Base-by-base conservation (phyloP, 257 asterid species). In the Salvia miltiorrhiza region DNA sequence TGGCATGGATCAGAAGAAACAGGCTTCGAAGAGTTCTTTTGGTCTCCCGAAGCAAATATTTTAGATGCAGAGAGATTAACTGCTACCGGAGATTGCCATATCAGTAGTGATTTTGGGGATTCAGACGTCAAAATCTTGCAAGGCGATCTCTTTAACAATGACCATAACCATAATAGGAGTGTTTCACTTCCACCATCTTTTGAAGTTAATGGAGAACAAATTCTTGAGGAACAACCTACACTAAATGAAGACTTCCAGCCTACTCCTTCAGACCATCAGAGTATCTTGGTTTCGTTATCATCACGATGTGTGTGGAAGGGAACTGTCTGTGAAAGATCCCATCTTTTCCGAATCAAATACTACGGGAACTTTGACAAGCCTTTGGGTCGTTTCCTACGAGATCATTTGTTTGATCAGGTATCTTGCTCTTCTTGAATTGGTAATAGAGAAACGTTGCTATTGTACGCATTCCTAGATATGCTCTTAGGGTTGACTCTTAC, bases 221-320 rank as follows among this genome's bases (percentile, higher is more conserved):
- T 58, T 68, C 20, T 20, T 21, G 86, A 74, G 75, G 86, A 78
- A 63, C 74, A 83, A 63, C 68, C 79, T 62, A 64, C 81, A 70
- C 55, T 56, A 24, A 80, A 79, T 71, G 97, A 87, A 71, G 99
- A 87, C 66, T 87, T 88, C 79, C 89, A 85, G 49, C 96, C 97
- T 40, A 76, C 95, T 71, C 89, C 94, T 28, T 84, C 99, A 39
- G 94, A 90, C 65, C 90, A 90, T 72, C 99, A 90, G 83, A 93
- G 99, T 83, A 93, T 93, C 77, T 77, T 93, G 78, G 97, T 93
- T 70, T 84, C 97, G 71, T 79, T 93, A 58, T 93, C 97, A 47
- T 90, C 99, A 4, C 81, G 97, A 70, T 93, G 97, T 71, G 89
- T 90, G 77, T 84, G 96, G 97, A 90, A 90, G 62, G 97, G 97